Conservation (phyloP, 345 rosid genomes). For the Euphorbia lathyris region DNA sequence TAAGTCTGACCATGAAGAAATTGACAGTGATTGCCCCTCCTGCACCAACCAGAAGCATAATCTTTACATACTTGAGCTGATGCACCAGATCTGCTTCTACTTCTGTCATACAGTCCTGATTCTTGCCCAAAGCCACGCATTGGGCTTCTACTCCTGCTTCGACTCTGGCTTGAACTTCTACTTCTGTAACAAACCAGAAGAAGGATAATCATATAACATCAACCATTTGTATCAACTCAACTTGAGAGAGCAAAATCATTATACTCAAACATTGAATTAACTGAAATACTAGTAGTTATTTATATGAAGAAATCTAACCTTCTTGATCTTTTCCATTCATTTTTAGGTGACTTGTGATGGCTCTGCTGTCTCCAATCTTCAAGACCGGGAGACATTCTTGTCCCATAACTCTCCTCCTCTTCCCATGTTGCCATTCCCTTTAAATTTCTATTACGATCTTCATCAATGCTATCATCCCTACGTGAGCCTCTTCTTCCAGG, state of each 20-base stretch:
- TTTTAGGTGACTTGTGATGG: slow-evolving; percentile 55
- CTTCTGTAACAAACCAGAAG: slow-evolving; percentile 29
- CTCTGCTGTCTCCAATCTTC: slow-evolving; percentile 66
- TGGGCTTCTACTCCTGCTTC: slow-evolving; percentile 80
- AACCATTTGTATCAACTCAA: slow-evolving; percentile 8
- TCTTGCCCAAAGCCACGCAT: slow-evolving; percentile 52
- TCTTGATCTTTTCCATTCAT: slow-evolving; percentile 49
- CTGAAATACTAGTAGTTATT: background rate
- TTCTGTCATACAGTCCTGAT: slow-evolving; percentile 55
- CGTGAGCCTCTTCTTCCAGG: slow-evolving; percentile 52
- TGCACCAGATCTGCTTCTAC: slow-evolving; percentile 46
- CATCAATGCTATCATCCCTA: slow-evolving; percentile 38
- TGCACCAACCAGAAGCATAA: slow-evolving; percentile 65
- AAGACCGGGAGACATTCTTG: slow-evolving; percentile 73
- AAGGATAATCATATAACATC: background rate
- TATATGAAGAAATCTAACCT: slow-evolving; percentile 35
- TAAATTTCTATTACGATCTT: slow-evolving; percentile 29
- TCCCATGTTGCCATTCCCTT: slow-evolving; percentile 34
- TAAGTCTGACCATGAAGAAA: slow-evolving; percentile 46
- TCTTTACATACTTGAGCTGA: slow-evolving; percentile 59
- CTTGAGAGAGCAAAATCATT: background rate
- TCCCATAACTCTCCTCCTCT: slow-evolving; percentile 48
- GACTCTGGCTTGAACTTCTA: slow-evolving; percentile 48
- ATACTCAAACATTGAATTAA: background rate
- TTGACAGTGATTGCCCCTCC: slow-evolving; percentile 57